Evolutionary conservation across 2,329 filamentous ascomycete species (phyloP), one percentile per base, ranked within the genome.

Genomic region (Aspergillus chevalieri): DNA sequence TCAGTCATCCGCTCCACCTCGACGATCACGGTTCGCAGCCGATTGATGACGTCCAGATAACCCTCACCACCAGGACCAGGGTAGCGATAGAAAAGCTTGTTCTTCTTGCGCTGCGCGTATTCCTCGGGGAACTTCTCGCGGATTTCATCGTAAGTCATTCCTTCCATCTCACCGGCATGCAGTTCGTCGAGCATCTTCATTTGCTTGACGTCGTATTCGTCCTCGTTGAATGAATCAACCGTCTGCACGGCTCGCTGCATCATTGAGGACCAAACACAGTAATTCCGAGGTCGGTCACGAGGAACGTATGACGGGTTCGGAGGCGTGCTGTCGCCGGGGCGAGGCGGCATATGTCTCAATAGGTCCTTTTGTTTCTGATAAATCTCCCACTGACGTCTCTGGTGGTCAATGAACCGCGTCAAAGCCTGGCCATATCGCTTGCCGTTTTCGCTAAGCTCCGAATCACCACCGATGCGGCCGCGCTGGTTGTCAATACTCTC

Each of bases 261-360:
- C 92, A 97, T 97, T 2, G 89, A 95, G 0, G 92, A 96, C 93
- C 93, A 98, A 14, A 98, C 89, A 68, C 93, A 98, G 66, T 96
- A 97, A 65, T 95, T 95, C 62, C 87, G 80, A 26, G 86, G 81
- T 26, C 84, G 74, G 44, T 85, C 84, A 47, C 72, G 70, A 2
- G 66, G 66, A 15, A 72, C 65, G 47, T 79, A 85, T 65, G 95
- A 89, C 0, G 93, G 93, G 63, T 98, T 97, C 0, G 93, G 93
- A 4, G 93, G 93, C 0, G 93, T 97, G 57, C 87, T 87, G 69
- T 96, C 92, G 49, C 93, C 93, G 1, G 91, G 86, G 39, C 85
- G 80, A 1, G 93, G 92, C n/a, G 93, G 91, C 69, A 95, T 95
- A 50, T 87, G 86, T 1, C 85, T 86, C 55, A 85, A 81, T 33